Base-by-base conservation (phyloP, 2,329 filamentous ascomycete genomes). In the Cladophialophora bantiana region DNA sequence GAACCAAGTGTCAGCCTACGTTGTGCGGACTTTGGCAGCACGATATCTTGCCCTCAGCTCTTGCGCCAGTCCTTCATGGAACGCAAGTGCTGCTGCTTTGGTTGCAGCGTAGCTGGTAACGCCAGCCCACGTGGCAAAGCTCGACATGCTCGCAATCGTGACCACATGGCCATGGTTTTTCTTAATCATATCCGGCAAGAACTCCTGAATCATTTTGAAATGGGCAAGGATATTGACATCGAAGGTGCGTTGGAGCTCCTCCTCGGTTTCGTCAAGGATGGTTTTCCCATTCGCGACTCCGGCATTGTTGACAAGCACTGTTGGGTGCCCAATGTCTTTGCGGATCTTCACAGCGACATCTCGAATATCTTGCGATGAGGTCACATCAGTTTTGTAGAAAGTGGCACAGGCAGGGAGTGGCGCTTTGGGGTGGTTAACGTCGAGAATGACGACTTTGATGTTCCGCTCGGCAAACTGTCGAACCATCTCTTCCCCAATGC, bases 101-200 rank as follows among this genome's bases (percentile, higher is more conserved):
- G 84, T 85, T 4, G 86, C 83, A 1, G 83, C 81, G 77, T 93
- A 92, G 78, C 91, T 88, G 52, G 88, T 84, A 82, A 90, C 85
- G 71, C 83, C 83, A 3, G 89, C 86, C 0, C 86, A 83, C 1
- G 84, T 81, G 4, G 87, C 71, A 78, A 86, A 90, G 10, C 84
- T 83, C 0, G 89, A 88, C 48, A 87, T 81, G 2, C 85, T 88
- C n/a, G 90, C 86, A 26, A 93, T 83, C 0, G 88, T 92, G 20
- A 92, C 88, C 48, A 93, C 77, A 83, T 90, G 90, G 66, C 90
- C 90, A 78, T 92, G 89, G 79, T 92, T 88, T 13, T 74, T 74
- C 6, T 77, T 74, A 58, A 89, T 77, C 84, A 93, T 90, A 70
- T 79, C 74, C 0, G 90, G 90, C 1, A 93, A 79, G 77, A 92